phyloP scores from a whole-genome alignment of 176 grass and related monocot species.

The Typha latifolia region DNA sequence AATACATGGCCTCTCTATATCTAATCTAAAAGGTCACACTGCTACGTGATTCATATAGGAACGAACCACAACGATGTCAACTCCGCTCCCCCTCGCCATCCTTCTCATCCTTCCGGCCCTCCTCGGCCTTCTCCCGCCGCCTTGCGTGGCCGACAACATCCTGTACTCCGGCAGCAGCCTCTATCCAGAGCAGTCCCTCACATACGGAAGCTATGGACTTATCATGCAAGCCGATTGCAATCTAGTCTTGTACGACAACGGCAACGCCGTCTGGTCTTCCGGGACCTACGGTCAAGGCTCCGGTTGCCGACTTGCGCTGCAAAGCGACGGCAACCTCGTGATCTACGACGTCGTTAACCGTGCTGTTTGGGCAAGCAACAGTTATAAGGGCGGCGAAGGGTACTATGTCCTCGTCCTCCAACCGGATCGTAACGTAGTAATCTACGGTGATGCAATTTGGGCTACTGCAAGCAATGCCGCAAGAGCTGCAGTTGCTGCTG shows the following conservation, averaged over 20 bases:
- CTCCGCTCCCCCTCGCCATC: background rate
- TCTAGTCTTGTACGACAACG: slow-evolving; percentile 17
- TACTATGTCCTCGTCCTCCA: slow-evolving; percentile 24
- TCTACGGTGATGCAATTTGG: background rate
- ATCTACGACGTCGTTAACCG: slow-evolving; percentile 7
- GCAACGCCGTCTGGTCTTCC: slow-evolving; percentile 4
- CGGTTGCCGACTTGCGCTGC: slow-evolving; percentile 12
- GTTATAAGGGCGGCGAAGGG: background rate
- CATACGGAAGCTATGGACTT: background rate
- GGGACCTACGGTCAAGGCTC: background rate
- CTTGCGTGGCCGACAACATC: slow-evolving; percentile 8
- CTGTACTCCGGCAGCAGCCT: slow-evolving; percentile 9
- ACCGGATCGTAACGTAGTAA: background rate
- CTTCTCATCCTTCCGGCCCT: background rate
- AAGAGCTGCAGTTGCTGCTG: background rate
- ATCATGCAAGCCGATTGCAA: slow-evolving; percentile 33
- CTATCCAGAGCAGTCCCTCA: slow-evolving; percentile 1
- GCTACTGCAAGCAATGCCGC: background rate
- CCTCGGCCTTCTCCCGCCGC: background rate
- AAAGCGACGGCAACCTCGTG: slow-evolving; percentile 20
- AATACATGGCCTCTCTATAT: too few species aligned
- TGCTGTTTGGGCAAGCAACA: slow-evolving; percentile 23
- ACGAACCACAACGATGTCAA: background rate
- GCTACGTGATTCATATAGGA: too few species aligned
- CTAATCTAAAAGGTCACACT: too few species aligned